These are phyloP conservation scores for Tulasnella sp. DNA, from an alignment of 768 basidiomycete genomes.

Conservation along the genomic window DNA sequence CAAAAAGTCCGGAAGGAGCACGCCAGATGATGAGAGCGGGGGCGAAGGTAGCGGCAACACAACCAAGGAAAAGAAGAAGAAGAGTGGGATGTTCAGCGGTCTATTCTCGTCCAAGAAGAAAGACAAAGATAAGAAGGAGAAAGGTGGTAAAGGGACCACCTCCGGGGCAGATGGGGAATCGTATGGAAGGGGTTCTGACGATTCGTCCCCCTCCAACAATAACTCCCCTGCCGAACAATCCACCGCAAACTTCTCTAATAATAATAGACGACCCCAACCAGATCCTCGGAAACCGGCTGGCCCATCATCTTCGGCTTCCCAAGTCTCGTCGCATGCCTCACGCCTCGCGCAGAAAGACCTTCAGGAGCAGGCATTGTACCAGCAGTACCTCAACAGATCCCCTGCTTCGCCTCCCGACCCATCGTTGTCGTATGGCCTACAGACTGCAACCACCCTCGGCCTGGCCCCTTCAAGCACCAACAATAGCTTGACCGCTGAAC, in stretches of 20 bases:
- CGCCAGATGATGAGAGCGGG: conserved; percentile 33
- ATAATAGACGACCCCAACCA: conserved; percentile 31
- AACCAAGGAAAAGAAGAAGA: conserved; percentile 50
- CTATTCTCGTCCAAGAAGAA: conserved; percentile 72
- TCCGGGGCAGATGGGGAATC: conserved; percentile 26
- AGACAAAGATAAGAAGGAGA: conserved; percentile 71
- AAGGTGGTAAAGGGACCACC: conserved; percentile 37
- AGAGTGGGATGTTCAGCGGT: conserved; percentile 63
- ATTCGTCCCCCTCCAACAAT: conserved; percentile 12
- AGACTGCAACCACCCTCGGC: conserved; percentile 60
- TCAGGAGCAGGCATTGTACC: conserved; percentile 82
- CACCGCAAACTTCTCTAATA: conserved; percentile 9
- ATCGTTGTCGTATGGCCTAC: conserved; percentile 68
- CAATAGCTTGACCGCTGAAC: background rate
- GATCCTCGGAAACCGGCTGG: conserved; percentile 38
- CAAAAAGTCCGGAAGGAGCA: conserved; percentile 11
- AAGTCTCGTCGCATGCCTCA: conserved; percentile 58
- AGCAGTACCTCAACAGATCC: conserved; percentile 83
- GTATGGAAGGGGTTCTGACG: conserved; percentile 31
- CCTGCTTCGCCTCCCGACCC: conserved; percentile 70
- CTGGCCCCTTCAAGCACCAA: background rate
- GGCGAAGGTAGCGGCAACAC: conserved; percentile 11
- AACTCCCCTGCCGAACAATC: conserved; percentile 12
- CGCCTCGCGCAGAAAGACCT: conserved; percentile 83
- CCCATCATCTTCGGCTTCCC: conserved; percentile 51